Conservation (phyloP, 306 rosid genomes). For the Cicer judaicum region DNA sequence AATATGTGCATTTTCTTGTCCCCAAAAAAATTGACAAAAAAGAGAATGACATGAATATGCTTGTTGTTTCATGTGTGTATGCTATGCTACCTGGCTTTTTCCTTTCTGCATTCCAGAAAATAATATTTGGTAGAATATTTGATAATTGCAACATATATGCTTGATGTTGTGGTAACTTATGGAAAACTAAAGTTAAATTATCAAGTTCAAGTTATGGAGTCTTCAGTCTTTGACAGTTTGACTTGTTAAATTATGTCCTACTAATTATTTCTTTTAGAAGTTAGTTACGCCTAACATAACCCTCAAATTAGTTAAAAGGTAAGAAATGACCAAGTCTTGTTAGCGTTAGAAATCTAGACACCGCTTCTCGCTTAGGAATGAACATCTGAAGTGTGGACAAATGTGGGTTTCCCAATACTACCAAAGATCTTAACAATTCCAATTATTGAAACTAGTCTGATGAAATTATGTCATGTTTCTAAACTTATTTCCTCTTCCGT, state of each 20-base stretch:
- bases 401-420: neutral
- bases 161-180: neutral
- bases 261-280: conserved; percentile 10
- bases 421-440: neutral
- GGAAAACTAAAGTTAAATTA: neutral
- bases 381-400: neutral
- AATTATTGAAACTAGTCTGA: neutral
- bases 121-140: conserved; percentile 8
- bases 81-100: conserved; percentile 8
- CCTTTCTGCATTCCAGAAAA: neutral
- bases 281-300: neutral
- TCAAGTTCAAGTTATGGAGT: neutral
- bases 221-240: neutral
- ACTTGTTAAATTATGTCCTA: conserved; percentile 21
- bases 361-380: neutral
- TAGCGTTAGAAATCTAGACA: neutral
- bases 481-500: conserved; percentile 9
- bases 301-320: neutral
- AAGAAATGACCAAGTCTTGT: neutral
- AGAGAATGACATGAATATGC: conserved; percentile 30
- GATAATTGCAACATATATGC: conserved; percentile 14
- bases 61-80: conserved; percentile 4
- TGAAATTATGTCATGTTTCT: conserved; percentile 27
- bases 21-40: neutral
- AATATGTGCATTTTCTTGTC: conserved; percentile 17